A percentile compares a stretch with the other conserved stretches of the same genome.
Conservation (phyloP, 306 rosid genomes). For the Echinosophora koreensis region DNA sequence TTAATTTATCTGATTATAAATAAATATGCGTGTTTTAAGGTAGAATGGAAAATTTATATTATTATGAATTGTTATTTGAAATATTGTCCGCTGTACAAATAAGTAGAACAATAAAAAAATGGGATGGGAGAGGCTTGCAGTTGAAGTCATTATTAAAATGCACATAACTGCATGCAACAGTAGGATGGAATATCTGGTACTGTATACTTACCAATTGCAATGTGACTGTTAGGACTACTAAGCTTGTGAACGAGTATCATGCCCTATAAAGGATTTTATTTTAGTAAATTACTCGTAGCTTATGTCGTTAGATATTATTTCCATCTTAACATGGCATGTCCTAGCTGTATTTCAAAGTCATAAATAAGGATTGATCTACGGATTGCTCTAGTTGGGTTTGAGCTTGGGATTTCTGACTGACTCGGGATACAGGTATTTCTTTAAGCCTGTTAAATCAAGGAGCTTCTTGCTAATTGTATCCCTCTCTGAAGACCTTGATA, state of each 20-base stretch:
- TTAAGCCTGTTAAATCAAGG: slow-evolving; percentile 51
- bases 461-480: slow-evolving; percentile 65
- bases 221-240: background rate
- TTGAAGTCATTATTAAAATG: background rate
- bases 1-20: too few relatives aligned
- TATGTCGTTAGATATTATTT: slow-evolving; percentile 1
- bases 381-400: slow-evolving; percentile 33
- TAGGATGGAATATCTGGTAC: background rate
- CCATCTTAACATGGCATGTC: background rate
- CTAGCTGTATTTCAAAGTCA: slow-evolving; percentile 10
- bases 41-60: too few relatives aligned
- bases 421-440: slow-evolving; percentile 52
- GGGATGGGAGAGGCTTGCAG: background rate
- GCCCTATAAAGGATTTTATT: background rate
- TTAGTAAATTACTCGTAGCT: background rate
- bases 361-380: background rate
- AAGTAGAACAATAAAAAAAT: too few relatives aligned
- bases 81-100: too few relatives aligned
- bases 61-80: too few relatives aligned
- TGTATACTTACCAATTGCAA: background rate
- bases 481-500: slow-evolving; percentile 48
- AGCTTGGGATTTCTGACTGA: slow-evolving; percentile 48
- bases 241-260: background rate
- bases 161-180: background rate
- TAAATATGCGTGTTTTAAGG: too few relatives aligned